Base-by-base conservation (phyloP, 2,329 filamentous ascomycete species). In the Xylaria sp. region DNA sequence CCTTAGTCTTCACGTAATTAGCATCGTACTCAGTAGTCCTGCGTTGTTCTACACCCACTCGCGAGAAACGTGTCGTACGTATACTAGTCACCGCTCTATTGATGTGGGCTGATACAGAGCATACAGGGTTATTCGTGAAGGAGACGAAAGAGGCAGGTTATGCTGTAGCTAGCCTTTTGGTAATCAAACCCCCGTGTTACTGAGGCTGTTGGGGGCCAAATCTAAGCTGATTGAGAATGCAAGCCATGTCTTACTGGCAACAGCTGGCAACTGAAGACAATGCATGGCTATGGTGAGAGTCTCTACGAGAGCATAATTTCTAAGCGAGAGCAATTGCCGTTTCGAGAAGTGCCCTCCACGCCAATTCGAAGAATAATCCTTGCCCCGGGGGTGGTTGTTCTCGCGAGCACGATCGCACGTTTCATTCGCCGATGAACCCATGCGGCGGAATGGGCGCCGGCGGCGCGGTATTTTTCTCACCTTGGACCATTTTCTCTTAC, bases 401-500 rank as follows among this genome's bases (percentile, higher is more conserved):
- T 58, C 59, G 67, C 48, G 10, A 39, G 31, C 34, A 46, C 34
- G 28, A 23, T 54, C 46, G 18, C 12, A n/a, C 37, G 13, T 52
- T 31, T 62, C 44, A 70, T 70, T 70, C 61, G 68, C 48, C 15
- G 23, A 25, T 25, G 56, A 64, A 52, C 52, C 51, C 50, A 44
- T 46, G 60, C 51, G 51, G 37, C 65, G 59, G 58, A 44, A 64
- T 56, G 37, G 51, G 31, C 48, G 48, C 31, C 48, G 23, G 46
- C 5, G n/a, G n/a, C 23, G 20, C 34, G 34, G 34, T 15, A 18
- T 55, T 18, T 28, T 48, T 48, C 18, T 61, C 39, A 12, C 23
- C 50, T 52, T 15, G 8, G 4, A 18, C 25, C n/a, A n/a, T 54
- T 37, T 37, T 50, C 25, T 23, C 18, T 15, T 37, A 31, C 54